phyloP scores from a whole-genome alignment of 805 yeast genomes.

The Saccharomyces cerevisiae region DNA sequence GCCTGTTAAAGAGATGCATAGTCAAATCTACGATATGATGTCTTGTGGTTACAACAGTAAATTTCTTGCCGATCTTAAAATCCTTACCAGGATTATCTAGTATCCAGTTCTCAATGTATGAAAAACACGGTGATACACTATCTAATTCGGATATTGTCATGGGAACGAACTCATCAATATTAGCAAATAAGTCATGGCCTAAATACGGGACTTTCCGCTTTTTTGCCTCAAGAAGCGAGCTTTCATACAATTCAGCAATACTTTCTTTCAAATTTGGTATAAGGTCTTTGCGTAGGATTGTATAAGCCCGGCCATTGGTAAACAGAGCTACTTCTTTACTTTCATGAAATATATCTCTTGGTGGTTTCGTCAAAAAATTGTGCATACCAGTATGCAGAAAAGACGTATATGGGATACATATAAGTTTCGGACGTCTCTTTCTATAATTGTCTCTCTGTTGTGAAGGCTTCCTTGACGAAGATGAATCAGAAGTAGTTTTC shows the following conservation, averaged over 20 bases:
- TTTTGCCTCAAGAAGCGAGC: slow-evolving; percentile 2
- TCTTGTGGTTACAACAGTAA: slow-evolving; percentile 22
- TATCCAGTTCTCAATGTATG: slow-evolving; percentile 12
- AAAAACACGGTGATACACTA: slow-evolving; percentile 15
- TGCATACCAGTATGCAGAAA: slow-evolving; percentile 6
- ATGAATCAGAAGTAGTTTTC: background rate
- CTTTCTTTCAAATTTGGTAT: slow-evolving; percentile 8
- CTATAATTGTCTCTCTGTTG: background rate
- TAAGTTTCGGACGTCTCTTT: background rate
- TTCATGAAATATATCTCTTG: slow-evolving; percentile 10
- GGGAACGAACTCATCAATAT: slow-evolving; percentile 15
- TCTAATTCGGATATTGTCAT: slow-evolving; percentile 17
- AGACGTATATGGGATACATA: background rate
- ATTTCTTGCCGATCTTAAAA: slow-evolving; percentile 5
- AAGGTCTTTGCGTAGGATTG: background rate
- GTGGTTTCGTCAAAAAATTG: slow-evolving; percentile 4
- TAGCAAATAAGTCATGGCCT: slow-evolving; percentile 19
- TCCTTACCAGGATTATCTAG: background rate
- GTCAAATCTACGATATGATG: slow-evolving; percentile 25
- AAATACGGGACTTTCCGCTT: slow-evolving; percentile 11
- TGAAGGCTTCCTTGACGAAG: background rate
- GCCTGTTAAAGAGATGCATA: slow-evolving; percentile 17
- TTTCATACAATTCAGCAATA: slow-evolving; percentile 6
- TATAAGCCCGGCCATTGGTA: slow-evolving; percentile 4
- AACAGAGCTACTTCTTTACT: slow-evolving; percentile 16